Evolutionary conservation across 441 rosid genomes (phyloP).

Genomic region (Theobroma grandiflorum): DNA sequence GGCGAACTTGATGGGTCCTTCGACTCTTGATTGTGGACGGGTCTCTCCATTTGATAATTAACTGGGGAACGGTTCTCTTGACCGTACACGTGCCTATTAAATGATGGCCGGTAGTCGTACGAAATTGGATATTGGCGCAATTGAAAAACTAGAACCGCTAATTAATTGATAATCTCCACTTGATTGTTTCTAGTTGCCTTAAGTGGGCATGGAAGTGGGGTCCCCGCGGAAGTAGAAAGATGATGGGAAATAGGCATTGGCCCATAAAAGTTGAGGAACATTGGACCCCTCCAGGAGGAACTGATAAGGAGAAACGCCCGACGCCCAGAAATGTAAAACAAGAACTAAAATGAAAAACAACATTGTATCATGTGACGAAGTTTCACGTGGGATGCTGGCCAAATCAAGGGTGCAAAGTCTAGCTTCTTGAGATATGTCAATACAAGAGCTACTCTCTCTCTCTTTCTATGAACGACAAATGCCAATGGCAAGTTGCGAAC

Average conservation of each 20-base stretch:
- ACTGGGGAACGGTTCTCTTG: background rate
- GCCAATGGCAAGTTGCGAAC: background rate
- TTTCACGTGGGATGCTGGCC: slow-evolving; percentile 36
- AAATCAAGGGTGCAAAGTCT: background rate
- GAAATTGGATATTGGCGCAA: background rate
- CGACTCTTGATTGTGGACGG: background rate
- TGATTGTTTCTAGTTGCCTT: background rate
- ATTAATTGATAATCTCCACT: background rate
- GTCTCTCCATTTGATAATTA: background rate
- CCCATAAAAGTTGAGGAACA: background rate
- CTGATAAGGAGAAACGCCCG: background rate
- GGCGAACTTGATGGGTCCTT: slow-evolving; percentile 6
- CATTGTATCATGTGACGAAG: slow-evolving; percentile 23
- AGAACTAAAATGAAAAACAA: background rate
- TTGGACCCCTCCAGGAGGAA: background rate
- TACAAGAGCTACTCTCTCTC: background rate
- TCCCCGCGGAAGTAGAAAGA: background rate
- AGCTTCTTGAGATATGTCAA: background rate
- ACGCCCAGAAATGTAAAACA: background rate
- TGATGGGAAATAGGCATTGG: background rate
- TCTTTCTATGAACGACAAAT: background rate
- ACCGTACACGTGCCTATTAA: slow-evolving; percentile 27
- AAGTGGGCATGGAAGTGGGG: background rate
- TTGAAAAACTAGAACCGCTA: background rate
- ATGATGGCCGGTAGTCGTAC: background rate